Conservation (phyloP, 2,329 filamentous ascomycete genomes). For the Alternaria atra region DNA sequence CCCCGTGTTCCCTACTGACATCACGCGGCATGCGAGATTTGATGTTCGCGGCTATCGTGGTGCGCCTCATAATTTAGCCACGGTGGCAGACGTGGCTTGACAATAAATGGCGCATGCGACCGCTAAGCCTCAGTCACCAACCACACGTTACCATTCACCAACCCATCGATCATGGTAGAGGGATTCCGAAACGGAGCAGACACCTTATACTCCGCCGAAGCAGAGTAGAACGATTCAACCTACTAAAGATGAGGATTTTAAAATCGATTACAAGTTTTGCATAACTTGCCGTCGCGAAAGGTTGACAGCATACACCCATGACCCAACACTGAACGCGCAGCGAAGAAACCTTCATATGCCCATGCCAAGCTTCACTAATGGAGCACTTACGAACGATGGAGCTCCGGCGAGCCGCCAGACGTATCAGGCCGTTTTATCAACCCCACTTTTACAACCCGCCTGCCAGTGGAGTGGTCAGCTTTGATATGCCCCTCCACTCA, state of each 20-base stretch:
- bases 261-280: background rate
- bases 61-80: constrained; percentile 6
- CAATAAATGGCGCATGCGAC: constrained; percentile 29
- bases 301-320: background rate
- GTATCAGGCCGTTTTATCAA: constrained; percentile 26
- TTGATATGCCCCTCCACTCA: constrained; percentile 14
- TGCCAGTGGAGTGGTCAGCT: constrained; percentile 22
- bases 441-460: constrained; percentile 38
- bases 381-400: constrained; percentile 25
- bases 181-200: background rate
- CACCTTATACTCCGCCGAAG: background rate
- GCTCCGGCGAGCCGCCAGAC: constrained; percentile 34
- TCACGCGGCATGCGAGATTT: constrained; percentile 4
- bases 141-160: constrained; percentile 16
- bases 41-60: constrained; percentile 4
- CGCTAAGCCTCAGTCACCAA: constrained; percentile 25
- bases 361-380: constrained; percentile 37
- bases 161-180: constrained; percentile 8
- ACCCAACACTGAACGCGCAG: constrained; percentile 9
- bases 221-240: background rate
- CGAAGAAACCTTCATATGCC: constrained; percentile 22
- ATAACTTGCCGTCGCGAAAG: constrained; percentile 1
- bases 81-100: constrained; percentile 22
- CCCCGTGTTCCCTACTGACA: background rate
- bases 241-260: background rate